phyloP scores from a whole-genome alignment of 306 rosid genomes.

The Delonix regia region DNA sequence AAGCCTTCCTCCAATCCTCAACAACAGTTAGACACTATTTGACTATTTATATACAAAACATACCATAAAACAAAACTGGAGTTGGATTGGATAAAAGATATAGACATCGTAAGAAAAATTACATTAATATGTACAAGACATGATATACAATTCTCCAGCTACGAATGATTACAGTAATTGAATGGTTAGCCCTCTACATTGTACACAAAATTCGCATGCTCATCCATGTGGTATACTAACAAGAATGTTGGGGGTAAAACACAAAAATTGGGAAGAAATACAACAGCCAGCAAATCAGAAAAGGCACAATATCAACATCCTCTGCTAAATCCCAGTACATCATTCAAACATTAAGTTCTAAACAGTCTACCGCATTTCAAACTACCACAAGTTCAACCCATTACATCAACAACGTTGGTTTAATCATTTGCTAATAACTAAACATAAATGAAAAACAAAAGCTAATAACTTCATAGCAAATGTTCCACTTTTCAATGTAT shows the following conservation, averaged over 20 bases:
- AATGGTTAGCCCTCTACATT: conserved; percentile 70
- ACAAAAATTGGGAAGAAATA: conserved; percentile 39
- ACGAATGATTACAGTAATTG: conserved; percentile 43
- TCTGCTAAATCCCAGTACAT: conserved; percentile 78
- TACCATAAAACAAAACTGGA: conserved; percentile 30
- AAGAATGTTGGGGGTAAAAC: conserved; percentile 34
- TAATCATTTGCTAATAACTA: conserved; percentile 59
- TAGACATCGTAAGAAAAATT: neutral
- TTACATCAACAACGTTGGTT: conserved; percentile 63
- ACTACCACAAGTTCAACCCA: conserved; percentile 72
- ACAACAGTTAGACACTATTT: conserved; percentile 12
- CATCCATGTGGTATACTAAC: conserved; percentile 46
- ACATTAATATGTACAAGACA: conserved; percentile 48
- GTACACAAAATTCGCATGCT: conserved; percentile 48
- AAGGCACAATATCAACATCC: conserved; percentile 68
- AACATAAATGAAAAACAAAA: conserved; percentile 59
- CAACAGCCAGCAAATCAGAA: conserved; percentile 66
- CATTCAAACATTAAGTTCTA: conserved; percentile 59
- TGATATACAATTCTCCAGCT: conserved; percentile 50
- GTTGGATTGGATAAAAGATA: conserved; percentile 18
- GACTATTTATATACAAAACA: conserved; percentile 23
- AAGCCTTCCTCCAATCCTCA: conserved; percentile 1
- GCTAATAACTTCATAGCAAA: conserved; percentile 57
- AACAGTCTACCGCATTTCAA: conserved; percentile 65
- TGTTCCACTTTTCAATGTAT: conserved; percentile 57